Conservation (phyloP, 1,284 basidiomycete species). For the Irpex sp. region DNA sequence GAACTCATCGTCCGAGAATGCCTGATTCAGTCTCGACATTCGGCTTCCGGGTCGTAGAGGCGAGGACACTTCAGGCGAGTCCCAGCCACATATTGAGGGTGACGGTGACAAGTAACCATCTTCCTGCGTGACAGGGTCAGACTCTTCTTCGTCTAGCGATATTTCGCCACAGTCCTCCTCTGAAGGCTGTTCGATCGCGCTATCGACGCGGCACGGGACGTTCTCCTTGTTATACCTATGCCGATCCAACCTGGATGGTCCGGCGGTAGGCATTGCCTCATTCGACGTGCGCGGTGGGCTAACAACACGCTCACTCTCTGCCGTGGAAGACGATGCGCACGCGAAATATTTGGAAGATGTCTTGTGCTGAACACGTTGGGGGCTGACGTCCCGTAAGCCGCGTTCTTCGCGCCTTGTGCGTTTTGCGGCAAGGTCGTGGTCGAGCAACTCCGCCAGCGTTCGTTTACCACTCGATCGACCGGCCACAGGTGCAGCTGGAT, state of each 20-base stretch:
- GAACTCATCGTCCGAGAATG: conserved; percentile 36
- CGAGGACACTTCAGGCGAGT: conserved; percentile 62
- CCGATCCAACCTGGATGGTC: conserved; percentile 34
- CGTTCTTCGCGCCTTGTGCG: conserved; percentile 38
- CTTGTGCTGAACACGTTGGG: conserved; percentile 14
- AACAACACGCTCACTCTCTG: not conserved
- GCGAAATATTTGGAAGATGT: conserved; percentile 27
- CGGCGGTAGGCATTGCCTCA: conserved; percentile 25
- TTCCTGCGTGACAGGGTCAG: conserved; percentile 57
- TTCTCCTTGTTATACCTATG: conserved; percentile 43
- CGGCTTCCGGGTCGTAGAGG: conserved; percentile 36
- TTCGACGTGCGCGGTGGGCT: conserved; percentile 6
- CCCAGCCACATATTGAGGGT: conserved; percentile 44
- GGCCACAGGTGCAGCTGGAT: conserved; percentile 21
- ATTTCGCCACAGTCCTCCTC: conserved; percentile 20
- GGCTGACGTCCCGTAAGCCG: conserved; percentile 6
- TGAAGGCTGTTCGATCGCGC: not conserved
- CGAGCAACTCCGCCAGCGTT: conserved; percentile 65
- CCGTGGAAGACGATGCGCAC: conserved; percentile 17
- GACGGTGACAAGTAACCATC: conserved; percentile 75
- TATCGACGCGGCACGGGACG: conserved; percentile 22
- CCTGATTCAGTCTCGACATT: conserved; percentile 8
- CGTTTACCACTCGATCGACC: conserved; percentile 72
- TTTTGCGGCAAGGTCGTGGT: conserved; percentile 54
- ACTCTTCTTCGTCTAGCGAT: conserved; percentile 29